phyloP scores from a whole-genome alignment of 1,284 basidiomycete genomes.

The Cutaneotrichosporon sp. region DNA sequence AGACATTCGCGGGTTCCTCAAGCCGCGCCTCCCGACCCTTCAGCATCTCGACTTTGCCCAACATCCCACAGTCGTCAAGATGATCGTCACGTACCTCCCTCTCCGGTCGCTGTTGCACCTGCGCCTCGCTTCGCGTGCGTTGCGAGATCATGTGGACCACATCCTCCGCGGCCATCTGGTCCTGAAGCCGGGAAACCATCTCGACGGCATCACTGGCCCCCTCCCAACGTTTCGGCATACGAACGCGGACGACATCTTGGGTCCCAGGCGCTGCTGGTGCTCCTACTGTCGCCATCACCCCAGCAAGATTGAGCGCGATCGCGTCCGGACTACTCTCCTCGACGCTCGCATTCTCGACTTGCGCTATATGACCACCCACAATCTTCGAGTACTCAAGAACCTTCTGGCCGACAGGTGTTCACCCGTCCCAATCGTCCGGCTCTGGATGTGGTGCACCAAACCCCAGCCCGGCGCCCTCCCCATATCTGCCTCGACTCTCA shows the following conservation, averaged over 20 bases:
- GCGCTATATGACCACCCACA: constrained; percentile 1
- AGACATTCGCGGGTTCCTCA: neutral
- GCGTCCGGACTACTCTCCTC: neutral
- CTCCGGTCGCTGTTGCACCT: neutral
- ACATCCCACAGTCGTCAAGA: neutral
- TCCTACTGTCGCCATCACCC: neutral
- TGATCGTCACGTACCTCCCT: neutral
- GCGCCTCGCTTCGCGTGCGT: neutral
- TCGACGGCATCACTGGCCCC: neutral
- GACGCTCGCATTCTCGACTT: constrained; percentile 5
- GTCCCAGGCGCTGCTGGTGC: neutral
- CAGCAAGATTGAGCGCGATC: neutral
- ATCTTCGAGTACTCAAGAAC: neutral
- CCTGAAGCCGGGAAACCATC: neutral
- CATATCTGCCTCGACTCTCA: neutral
- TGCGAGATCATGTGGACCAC: neutral
- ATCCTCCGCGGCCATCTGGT: constrained; percentile 5
- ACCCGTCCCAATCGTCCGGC: neutral
- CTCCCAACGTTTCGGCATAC: neutral
- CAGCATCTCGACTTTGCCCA: neutral
- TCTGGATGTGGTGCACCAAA: constrained; percentile 6
- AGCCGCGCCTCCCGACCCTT: neutral
- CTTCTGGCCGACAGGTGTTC: neutral
- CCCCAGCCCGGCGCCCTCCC: neutral
- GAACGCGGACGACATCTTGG: neutral